These are phyloP conservation scores for Tagetes erecta DNA, from an alignment of 129 eudicot genomes.

Conservation along the genomic window DNA sequence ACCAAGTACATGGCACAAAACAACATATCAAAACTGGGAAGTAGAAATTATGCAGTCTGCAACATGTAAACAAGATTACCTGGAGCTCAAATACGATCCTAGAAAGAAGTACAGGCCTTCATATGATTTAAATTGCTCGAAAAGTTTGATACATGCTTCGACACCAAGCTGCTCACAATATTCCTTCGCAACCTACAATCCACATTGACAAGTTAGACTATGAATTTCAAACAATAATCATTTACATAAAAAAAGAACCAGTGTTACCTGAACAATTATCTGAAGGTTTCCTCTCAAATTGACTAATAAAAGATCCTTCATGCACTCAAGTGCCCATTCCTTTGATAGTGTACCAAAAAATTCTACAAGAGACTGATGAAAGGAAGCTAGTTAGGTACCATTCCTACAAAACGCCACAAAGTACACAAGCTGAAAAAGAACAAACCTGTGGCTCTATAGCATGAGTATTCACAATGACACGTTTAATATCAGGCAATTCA, in stretches of 20 bases:
- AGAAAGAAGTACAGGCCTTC: slow-evolving; percentile 95
- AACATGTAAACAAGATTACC: slow-evolving; percentile 43
- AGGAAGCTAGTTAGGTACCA: slow-evolving; percentile 22
- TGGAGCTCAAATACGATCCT: slow-evolving; percentile 97
- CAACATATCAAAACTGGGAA: neutral
- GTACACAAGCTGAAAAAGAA: slow-evolving; percentile 2
- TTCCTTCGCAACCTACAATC: slow-evolving; percentile 90
- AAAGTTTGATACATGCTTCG: slow-evolving; percentile 87
- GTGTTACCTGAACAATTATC: slow-evolving; percentile 91
- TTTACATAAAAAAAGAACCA: neutral
- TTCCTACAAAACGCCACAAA: neutral
- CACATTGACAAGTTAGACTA: slow-evolving; percentile 13
- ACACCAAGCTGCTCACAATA: slow-evolving; percentile 94
- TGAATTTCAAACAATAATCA: neutral
- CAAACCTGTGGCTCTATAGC: slow-evolving; percentile 99
- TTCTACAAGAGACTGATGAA: slow-evolving; percentile 89
- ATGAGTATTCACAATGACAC: slow-evolving; percentile 98
- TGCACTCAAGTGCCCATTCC: slow-evolving; percentile 99
- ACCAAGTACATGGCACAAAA: slow-evolving; percentile 14
- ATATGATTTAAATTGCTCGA: slow-evolving; percentile 94
- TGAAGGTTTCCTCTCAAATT: slow-evolving; percentile 98
- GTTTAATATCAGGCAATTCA: slow-evolving; percentile 92
- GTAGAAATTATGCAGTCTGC: neutral
- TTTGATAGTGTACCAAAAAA: slow-evolving; percentile 92
- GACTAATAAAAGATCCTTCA: slow-evolving; percentile 96